Conservation (phyloP, 768 basidiomycete species). For the Lactarius vividus region DNA sequence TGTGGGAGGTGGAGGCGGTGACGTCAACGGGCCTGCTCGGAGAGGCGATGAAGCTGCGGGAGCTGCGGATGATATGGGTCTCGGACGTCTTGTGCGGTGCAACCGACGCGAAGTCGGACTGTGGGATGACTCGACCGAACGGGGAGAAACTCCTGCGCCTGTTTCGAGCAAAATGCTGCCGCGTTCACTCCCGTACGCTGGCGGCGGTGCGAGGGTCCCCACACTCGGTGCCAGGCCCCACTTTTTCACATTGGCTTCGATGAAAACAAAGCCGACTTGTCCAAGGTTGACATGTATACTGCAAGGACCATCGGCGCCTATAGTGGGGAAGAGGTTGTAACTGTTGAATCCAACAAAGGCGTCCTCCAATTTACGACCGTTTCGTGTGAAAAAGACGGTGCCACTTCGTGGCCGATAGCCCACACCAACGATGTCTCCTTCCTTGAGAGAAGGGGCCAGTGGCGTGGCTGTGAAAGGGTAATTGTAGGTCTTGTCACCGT, state of each 20-base stretch:
- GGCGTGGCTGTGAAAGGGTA: conserved; percentile 88
- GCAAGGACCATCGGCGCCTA: conserved; percentile 95
- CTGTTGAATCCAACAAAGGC: conserved; percentile 86
- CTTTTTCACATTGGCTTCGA: conserved; percentile 99
- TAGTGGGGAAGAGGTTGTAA: conserved; percentile 95
- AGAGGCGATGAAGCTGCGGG: conserved; percentile 65
- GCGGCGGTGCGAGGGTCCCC: conserved; percentile 95
- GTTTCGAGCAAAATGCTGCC: conserved; percentile 95
- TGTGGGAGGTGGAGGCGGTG: conserved; percentile 45
- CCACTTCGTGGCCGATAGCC: conserved; percentile 96
- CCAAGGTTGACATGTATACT: conserved; percentile 97
- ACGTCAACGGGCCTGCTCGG: conserved; percentile 47
- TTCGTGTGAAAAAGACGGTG: conserved; percentile 98
- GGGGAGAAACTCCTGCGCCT: conserved; percentile 48
- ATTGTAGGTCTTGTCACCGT: conserved; percentile 96
- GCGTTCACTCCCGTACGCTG: conserved; percentile 95
- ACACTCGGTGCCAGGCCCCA: conserved; percentile 98
- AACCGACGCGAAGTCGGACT: conserved; percentile 51
- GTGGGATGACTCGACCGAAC: conserved; percentile 42
- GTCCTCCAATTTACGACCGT: conserved; percentile 95
- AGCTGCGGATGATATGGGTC: conserved; percentile 42
- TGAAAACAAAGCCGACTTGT: conserved; percentile 97
- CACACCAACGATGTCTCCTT: conserved; percentile 94
- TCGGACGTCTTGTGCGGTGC: conserved; percentile 59
- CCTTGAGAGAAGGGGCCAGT: conserved; percentile 81